Percentiles rank a stretch among this genome's conserved stretches.
Evolutionary conservation across 768 basidiomycete genomes (phyloP).

Genomic region (Flagelloscypha sp.): DNA sequence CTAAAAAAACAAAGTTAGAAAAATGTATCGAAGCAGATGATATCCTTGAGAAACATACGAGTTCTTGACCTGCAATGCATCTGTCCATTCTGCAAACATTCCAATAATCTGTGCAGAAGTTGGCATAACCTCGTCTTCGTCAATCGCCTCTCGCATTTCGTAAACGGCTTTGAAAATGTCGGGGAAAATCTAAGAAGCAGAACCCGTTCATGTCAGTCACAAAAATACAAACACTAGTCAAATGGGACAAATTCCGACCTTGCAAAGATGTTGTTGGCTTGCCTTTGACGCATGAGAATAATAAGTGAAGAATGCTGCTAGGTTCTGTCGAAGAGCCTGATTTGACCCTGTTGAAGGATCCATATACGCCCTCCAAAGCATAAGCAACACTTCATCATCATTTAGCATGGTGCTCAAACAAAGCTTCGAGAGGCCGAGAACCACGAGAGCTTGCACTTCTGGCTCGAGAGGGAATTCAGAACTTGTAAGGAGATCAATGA

Average conservation of each 20-base stretch:
- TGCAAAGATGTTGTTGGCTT: conserved; percentile 69
- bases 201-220: background rate
- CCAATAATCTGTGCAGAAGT: conserved; percentile 62
- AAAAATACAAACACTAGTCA: too few relatives aligned
- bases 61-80: conserved; percentile 63
- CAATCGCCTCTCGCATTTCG: conserved; percentile 51
- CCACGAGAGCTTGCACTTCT: conserved; percentile 62
- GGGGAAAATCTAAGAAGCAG: conserved; percentile 61
- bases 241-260: conserved; percentile 50
- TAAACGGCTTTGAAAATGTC: conserved; percentile 55
- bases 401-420: conserved; percentile 68
- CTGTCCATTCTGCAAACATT: conserved; percentile 86
- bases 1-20: conserved; percentile 3
- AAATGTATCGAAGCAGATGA: background rate
- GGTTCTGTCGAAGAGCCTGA: conserved; percentile 75
- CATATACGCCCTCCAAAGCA: conserved; percentile 45
- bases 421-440: conserved; percentile 80
- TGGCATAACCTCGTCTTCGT: conserved; percentile 70
- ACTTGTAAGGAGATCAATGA: conserved; percentile 48
- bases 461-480: conserved; percentile 57
- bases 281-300: conserved; percentile 73
- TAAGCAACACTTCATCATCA: conserved; percentile 52
- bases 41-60: conserved; percentile 16
- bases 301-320: conserved; percentile 79
- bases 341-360: conserved; percentile 77